Base-by-base conservation (phyloP, 805 yeast species). In the Wickerhamiella occidentalis region DNA sequence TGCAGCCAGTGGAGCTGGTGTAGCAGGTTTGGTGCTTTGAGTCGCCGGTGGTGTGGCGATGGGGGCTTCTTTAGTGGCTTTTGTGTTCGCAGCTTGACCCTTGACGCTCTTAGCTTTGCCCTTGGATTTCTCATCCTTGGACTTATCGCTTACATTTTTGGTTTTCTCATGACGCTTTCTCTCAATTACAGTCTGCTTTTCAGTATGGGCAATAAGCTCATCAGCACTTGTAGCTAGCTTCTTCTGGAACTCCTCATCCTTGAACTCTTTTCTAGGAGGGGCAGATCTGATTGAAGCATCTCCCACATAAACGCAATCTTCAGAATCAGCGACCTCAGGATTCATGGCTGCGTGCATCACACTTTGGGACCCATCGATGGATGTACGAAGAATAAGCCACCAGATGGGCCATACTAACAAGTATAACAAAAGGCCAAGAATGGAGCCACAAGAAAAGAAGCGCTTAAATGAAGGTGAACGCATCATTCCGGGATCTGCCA, bases 401-500 rank as follows among this genome's bases (percentile, higher is more conserved):
- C 86, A 77, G 0, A 92, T 46, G 8, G 98, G 98, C 68, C 81
- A 84, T 40, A 82, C 50, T 2, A 87, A 6, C 26, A 87, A 52
- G 60, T 90, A 80, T 0, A 85, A 8, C 3, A 87, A 53, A 15
- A 56, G 47, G 2, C 85, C 80, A 55, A 70, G 57, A 2, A 90
- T 56, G 0, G 85, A 70, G 0, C 97, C 96, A 66, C 84, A 74
- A 17, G 92, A 78, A 4, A 86, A 51, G 30, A 80, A 77, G 50
- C 96, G 74, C 56, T 92, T 78, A 36, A 90, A 80, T 22, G 94
- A 78, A 2, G 95, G 85, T 1, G 95, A 79, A 56, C 97, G 74
- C 82, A 85, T 84, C 30, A 88, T 57, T 1, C 98, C 98, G 0
- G 99, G 97, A 60, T 92, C 92, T 4, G 85, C 92, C 49, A 86